Percentiles rank a stretch among this genome's conserved stretches.
These are phyloP conservation scores for Cladophialophora exuberans DNA, from an alignment of 2,329 filamentous ascomycete genomes.

Conservation along the genomic window DNA sequence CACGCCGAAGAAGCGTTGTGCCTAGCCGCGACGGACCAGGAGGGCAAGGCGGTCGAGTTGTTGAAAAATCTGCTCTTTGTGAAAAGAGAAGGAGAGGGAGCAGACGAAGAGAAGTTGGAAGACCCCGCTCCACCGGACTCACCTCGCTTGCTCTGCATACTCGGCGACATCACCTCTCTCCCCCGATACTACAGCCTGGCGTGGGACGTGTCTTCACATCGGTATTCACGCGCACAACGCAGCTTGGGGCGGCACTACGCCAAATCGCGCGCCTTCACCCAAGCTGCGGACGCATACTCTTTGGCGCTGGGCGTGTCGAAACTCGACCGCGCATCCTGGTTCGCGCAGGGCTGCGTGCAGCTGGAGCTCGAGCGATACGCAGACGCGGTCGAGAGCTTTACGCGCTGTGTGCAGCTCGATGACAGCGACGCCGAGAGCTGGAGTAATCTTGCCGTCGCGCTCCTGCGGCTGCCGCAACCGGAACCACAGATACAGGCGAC, in stretches of 20 bases:
- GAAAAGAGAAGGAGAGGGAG: constrained; percentile 49
- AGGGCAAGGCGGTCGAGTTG: constrained; percentile 78
- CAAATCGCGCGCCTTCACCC: constrained; percentile 64
- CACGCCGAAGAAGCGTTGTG: constrained; percentile 96
- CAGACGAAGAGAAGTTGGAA: constrained; percentile 56
- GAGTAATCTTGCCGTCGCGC: constrained; percentile 88
- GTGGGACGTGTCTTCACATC: constrained; percentile 79
- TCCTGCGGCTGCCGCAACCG: constrained; percentile 59
- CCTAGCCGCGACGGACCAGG: constrained; percentile 75
- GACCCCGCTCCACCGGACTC: constrained; percentile 75
- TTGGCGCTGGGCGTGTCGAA: constrained; percentile 78
- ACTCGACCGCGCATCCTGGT: constrained; percentile 83
- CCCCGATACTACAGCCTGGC: constrained; percentile 77
- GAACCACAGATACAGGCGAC: constrained; percentile 36
- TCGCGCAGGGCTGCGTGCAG: constrained; percentile 83
- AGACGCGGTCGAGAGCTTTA: constrained; percentile 81
- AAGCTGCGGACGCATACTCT: constrained; percentile 76
- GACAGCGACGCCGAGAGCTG: constrained; percentile 90
- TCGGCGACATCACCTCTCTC: constrained; percentile 84
- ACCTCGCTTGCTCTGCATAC: constrained; percentile 85
- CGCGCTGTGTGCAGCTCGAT: constrained; percentile 79
- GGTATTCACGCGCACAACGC: constrained; percentile 85
- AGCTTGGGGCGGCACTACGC: constrained; percentile 82
- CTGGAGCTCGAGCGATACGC: constrained; percentile 76
- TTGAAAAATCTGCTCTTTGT: constrained; percentile 77